phyloP scores from a whole-genome alignment of 2,329 filamentous ascomycete genomes.

The Phaeosphaeria sp. region DNA sequence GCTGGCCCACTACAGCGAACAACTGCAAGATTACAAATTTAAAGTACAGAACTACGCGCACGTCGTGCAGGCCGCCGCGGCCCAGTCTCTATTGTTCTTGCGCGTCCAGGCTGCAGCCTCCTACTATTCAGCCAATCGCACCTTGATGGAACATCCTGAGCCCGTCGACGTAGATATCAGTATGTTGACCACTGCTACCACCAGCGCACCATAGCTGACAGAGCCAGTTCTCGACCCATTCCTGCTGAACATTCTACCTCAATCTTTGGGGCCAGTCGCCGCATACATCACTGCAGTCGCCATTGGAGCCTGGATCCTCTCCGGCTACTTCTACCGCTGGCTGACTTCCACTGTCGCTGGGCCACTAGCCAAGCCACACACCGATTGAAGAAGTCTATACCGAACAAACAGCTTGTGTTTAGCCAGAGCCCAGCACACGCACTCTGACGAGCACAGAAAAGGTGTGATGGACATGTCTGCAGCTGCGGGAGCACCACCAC shows the following conservation, averaged over 20 bases:
- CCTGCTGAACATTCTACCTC: slow-evolving; percentile 78
- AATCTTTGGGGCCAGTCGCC: slow-evolving; percentile 75
- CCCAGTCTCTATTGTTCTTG: slow-evolving; percentile 70
- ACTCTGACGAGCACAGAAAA: background rate
- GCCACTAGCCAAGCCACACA: slow-evolving; percentile 35
- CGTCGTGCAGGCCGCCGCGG: slow-evolving; percentile 7
- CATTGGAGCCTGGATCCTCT: slow-evolving; percentile 59
- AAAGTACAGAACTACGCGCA: background rate
- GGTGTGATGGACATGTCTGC: slow-evolving; percentile 26
- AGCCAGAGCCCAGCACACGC: background rate
- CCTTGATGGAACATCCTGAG: slow-evolving; percentile 77
- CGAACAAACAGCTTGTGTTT: background rate
- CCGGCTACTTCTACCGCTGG: slow-evolving; percentile 50
- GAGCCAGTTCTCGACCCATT: slow-evolving; percentile 80
- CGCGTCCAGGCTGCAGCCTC: slow-evolving; percentile 79
- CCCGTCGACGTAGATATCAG: slow-evolving; percentile 77
- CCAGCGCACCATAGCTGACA: slow-evolving; percentile 17
- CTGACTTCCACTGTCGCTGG: slow-evolving; percentile 30
- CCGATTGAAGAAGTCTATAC: slow-evolving; percentile 29
- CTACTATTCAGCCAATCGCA: slow-evolving; percentile 78
- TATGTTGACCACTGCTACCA: slow-evolving; percentile 29
- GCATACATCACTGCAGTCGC: slow-evolving; percentile 72
- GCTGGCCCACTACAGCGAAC: slow-evolving; percentile 67
- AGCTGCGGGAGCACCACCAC: slow-evolving; percentile 27
- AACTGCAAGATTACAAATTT: slow-evolving; percentile 48